Conservation (phyloP, 2,329 filamentous ascomycete genomes). For the Aspergillus versicolor region DNA sequence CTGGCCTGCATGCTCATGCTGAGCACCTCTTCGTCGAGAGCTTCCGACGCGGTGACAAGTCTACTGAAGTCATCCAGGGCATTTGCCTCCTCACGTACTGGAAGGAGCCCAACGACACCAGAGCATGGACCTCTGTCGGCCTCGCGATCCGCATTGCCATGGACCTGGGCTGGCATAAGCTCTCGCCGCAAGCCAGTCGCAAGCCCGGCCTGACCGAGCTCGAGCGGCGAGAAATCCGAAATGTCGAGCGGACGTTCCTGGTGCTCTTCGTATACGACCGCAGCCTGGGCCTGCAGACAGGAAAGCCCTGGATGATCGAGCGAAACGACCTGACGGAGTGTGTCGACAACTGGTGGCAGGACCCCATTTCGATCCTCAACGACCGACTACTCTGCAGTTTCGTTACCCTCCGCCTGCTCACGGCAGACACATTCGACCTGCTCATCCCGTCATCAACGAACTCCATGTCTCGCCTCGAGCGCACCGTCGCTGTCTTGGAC, state of each 20-base stretch:
- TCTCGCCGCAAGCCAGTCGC: not conserved
- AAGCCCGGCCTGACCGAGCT: not conserved
- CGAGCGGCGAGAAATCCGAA: not conserved
- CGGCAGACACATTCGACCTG: not conserved
- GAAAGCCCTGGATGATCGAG: not conserved
- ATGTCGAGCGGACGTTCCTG: not conserved
- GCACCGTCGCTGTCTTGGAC: not conserved
- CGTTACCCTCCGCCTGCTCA: not conserved
- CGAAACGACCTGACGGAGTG: not conserved
- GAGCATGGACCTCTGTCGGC: not conserved
- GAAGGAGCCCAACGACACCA: not conserved
- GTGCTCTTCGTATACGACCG: not conserved
- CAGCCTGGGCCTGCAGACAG: not conserved
- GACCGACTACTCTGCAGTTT: not conserved
- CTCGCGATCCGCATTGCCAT: not conserved
- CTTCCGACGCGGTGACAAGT: not conserved
- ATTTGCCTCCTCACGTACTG: not conserved
- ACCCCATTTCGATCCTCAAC: not conserved
- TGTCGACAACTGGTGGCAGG: not conserved
- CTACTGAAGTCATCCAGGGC: not conserved
- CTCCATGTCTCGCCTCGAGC: not conserved
- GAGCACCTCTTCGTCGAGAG: not conserved
- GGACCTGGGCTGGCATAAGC: not conserved
- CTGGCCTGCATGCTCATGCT: not conserved
- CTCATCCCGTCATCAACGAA: not conserved